Evolutionary conservation across 495 filamentous ascomycete species (phyloP).

Genomic region (Darksidea phi): DNA sequence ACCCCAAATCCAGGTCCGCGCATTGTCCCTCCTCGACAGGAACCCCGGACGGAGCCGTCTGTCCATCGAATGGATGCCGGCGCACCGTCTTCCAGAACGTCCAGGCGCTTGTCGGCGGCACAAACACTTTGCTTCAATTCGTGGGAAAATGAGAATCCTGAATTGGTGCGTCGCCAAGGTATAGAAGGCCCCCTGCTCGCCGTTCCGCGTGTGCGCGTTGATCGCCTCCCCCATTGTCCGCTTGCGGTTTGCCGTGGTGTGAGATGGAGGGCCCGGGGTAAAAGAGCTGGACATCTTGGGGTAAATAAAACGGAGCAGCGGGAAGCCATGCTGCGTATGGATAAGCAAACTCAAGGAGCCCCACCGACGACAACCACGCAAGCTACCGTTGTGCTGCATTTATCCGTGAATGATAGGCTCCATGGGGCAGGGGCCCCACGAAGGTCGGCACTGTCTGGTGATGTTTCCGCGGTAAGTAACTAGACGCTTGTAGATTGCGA

Average conservation of each 20-base stretch:
- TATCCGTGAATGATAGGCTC: constrained; percentile 11
- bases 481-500: too few relatives aligned
- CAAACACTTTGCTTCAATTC: constrained; percentile 17
- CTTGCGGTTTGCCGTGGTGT: too few relatives aligned
- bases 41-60: background rate
- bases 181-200: background rate
- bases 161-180: background rate
- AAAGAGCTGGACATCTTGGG: too few relatives aligned
- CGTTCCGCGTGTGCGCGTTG: background rate
- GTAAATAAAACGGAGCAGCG: too few relatives aligned
- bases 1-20: constrained; percentile 25
- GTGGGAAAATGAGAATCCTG: constrained; percentile 21
- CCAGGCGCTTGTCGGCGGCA: background rate
- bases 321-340: too few relatives aligned
- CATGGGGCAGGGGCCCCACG: constrained; percentile 3
- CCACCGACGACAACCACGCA: too few relatives aligned
- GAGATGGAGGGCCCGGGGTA: too few relatives aligned
- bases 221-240: too few relatives aligned
- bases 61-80: constrained; percentile 20
- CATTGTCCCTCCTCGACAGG: background rate
- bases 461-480: background rate
- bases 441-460: background rate
- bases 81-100: constrained; percentile 18
- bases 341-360: too few relatives aligned
- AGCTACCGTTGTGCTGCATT: constrained; percentile 12